phyloP scores from a whole-genome alignment of 2,329 filamentous ascomycete species.

The Talaromyces sp. region DNA sequence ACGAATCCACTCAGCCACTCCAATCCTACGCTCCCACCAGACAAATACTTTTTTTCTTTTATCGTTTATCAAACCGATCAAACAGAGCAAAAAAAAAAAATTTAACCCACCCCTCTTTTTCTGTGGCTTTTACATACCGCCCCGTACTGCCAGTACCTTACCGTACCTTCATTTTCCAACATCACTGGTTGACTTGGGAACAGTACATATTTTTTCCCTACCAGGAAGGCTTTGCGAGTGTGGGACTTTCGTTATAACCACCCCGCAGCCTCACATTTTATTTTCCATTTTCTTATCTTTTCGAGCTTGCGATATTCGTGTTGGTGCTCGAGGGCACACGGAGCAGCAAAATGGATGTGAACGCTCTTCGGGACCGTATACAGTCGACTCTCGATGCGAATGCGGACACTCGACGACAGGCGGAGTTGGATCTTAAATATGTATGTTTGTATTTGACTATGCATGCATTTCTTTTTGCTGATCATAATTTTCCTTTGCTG shows the following conservation, averaged over 20 bases:
- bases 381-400: conserved; percentile 63
- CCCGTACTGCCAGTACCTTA: not conserved
- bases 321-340: conserved; percentile 34
- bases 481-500: conserved; percentile 13
- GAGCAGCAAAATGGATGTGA: conserved; percentile 54
- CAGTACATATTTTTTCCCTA: not conserved
- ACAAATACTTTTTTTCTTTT: not conserved
- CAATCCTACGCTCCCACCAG: not conserved
- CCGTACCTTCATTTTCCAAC: not conserved
- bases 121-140: not conserved
- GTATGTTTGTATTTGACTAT: conserved; percentile 41
- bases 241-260: not conserved
- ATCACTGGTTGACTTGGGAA: not conserved
- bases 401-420: conserved; percentile 60
- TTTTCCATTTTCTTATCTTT: not conserved
- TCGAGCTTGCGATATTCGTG: conserved; percentile 19
- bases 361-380: conserved; percentile 62
- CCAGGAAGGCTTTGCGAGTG: not conserved
- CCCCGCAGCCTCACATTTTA: not conserved
- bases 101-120: not conserved
- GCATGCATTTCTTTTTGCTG: conserved; percentile 13
- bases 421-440: conserved; percentile 65
- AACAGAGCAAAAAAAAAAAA: conserved; percentile 7
- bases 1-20: conserved; percentile 17
- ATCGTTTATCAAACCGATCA: conserved; percentile 23